phyloP scores from a whole-genome alignment of 306 rosid genomes.

The Lathyrus sativus region DNA sequence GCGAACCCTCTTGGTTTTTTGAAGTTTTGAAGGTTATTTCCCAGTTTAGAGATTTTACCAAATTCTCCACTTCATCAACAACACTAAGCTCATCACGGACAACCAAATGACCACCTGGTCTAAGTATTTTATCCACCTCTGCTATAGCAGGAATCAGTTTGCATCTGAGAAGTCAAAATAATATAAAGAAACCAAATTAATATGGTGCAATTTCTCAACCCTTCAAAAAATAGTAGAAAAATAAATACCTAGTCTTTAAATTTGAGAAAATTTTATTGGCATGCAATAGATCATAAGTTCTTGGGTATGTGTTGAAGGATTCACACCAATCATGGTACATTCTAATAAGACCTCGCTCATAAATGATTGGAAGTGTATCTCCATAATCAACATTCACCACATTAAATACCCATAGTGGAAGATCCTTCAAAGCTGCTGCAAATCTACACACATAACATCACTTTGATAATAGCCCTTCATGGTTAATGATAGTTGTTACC shows the following conservation, averaged over 20 bases:
- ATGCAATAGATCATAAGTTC: slow-evolving; percentile 82
- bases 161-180: slow-evolving; percentile 63
- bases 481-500: too few relatives aligned
- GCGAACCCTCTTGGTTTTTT: slow-evolving; percentile 69
- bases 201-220: too few relatives aligned
- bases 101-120: slow-evolving; percentile 92
- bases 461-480: too few relatives aligned
- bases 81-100: slow-evolving; percentile 56
- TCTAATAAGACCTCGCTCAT: too few relatives aligned
- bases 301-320: slow-evolving; percentile 90
- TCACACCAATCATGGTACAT: slow-evolving; percentile 98
- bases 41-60: slow-evolving; percentile 82
- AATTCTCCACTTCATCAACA: slow-evolving; percentile 65
- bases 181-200: background rate
- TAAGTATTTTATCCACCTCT: slow-evolving; percentile 80
- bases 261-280: slow-evolving; percentile 85
- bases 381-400: too few relatives aligned
- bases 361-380: too few relatives aligned
- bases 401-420: too few relatives aligned
- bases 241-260: slow-evolving; percentile 65
- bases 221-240: background rate
- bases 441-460: too few relatives aligned
- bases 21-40: slow-evolving; percentile 70
- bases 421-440: too few relatives aligned
- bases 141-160: slow-evolving; percentile 69